Evolutionary conservation across 192 early-diverging fungal genomes (phyloP).

Genomic region (Lobosporangium transversale): DNA sequence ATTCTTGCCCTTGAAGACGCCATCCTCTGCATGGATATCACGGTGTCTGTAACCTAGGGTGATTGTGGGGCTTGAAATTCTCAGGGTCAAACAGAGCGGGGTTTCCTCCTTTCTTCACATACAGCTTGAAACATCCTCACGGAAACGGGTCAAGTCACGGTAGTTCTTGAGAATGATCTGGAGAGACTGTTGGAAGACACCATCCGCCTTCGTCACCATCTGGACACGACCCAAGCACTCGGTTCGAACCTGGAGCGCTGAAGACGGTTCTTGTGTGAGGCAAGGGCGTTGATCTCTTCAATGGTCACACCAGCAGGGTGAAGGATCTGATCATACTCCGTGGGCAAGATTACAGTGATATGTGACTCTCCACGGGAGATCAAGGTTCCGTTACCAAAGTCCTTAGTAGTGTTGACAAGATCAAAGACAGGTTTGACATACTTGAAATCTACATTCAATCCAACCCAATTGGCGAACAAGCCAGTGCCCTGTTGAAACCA

Average conservation of each 20-base stretch:
- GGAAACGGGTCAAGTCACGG: conserved; percentile 57
- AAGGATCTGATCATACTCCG: conserved; percentile 67
- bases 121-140: conserved; percentile 68
- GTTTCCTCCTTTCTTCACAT: conserved; percentile 69
- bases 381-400: conserved; percentile 39
- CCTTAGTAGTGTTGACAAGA: conserved; percentile 54
- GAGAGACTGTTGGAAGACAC: conserved; percentile 35
- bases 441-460: conserved; percentile 67
- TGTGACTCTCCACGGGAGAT: conserved; percentile 70
- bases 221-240: conserved; percentile 71
- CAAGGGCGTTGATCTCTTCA: conserved; percentile 69
- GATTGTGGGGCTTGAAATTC: conserved; percentile 72
- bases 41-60: conserved; percentile 72
- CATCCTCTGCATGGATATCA: conserved; percentile 74
- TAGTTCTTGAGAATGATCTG: conserved; percentile 44
- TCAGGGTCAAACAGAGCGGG: conserved; percentile 74
- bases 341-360: conserved; percentile 74
- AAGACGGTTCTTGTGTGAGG: conserved; percentile 54
- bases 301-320: conserved; percentile 70
- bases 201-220: conserved; percentile 22
- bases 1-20: conserved; percentile 76
- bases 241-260: conserved; percentile 61
- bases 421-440: conserved; percentile 63
- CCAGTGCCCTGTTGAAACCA: conserved; percentile 19
- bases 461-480: conserved; percentile 61